phyloP scores from a whole-genome alignment of 2,329 filamentous ascomycete species.

The Purpureocillium takamizusanense region DNA sequence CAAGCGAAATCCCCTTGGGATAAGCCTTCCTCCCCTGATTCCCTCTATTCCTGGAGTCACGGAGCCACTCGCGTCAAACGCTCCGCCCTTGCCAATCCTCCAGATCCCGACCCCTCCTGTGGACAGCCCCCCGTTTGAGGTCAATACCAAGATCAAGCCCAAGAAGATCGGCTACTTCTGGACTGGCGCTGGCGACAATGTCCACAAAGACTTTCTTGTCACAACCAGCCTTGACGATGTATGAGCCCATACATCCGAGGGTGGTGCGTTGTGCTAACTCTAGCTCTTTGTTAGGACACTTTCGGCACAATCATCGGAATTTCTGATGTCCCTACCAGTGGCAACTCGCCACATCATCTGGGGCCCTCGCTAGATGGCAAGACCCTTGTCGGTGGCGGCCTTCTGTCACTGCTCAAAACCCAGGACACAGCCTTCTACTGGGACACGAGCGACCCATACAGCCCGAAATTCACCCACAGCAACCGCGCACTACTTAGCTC shows the following conservation, averaged over 20 bases:
- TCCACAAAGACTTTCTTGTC: conserved; percentile 49
- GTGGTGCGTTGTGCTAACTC: neutral
- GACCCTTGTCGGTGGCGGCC: conserved; percentile 46
- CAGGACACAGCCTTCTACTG: conserved; percentile 57
- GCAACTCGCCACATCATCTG: conserved; percentile 53
- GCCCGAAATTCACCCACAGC: conserved; percentile 49
- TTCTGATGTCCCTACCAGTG: conserved; percentile 48
- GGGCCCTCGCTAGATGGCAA: conserved; percentile 46
- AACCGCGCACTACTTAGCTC: conserved; percentile 50
- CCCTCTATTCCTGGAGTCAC: conserved; percentile 51
- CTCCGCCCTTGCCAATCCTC: conserved; percentile 47
- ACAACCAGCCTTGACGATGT: conserved; percentile 51
- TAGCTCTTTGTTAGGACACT: conserved; percentile 34
- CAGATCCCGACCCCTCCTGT: conserved; percentile 51
- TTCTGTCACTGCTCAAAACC: conserved; percentile 49
- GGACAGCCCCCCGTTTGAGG: conserved; percentile 40
- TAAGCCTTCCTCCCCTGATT: conserved; percentile 44
- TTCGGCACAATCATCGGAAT: conserved; percentile 51
- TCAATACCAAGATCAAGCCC: conserved; percentile 43
- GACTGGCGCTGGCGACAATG: conserved; percentile 51
- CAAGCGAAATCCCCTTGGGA: conserved; percentile 7
- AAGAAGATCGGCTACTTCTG: conserved; percentile 61
- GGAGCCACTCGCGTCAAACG: conserved; percentile 39
- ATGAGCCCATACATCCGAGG: conserved; percentile 5
- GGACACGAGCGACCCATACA: conserved; percentile 48